Evolutionary conservation across 2,329 filamentous ascomycete species (phyloP), one percentile per base, ranked within the genome.

Genomic region (Exutisphaerella laricina): DNA sequence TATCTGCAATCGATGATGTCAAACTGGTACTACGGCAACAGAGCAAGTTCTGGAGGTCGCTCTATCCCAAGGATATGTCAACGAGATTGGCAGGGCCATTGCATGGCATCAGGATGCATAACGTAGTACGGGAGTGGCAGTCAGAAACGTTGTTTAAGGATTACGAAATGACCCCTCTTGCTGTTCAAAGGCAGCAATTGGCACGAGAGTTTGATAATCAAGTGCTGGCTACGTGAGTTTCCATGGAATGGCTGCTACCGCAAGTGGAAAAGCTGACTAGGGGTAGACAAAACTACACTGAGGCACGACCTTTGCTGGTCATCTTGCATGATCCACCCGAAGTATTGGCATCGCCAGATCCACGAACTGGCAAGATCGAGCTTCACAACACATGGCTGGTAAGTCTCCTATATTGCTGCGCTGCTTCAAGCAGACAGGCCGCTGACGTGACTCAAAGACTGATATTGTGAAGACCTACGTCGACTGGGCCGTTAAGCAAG

Each of bases 341-440:
- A 39, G 56, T 70, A 16, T 58, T 65, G 20, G 66, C 66, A 5
- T 59, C 64, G 8, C 61, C 66, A 12, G 66, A 74, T 50, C 68
- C 69, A 3, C 55, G 65, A 1, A 84, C 86, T 39, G 85, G 85
- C 41, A 78, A 75, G 25, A 66, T 94, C 4, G 85, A 92, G 53
- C 69, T 85, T 1, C 88, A 96, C 58, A 95, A 96, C 59, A 80
- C 84, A 4, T 95, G 85, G 79, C 72, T 96, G 58, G 89, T 94
- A 74, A 67, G 85, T 73, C 8, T 13, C 21, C 32, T 38, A 22
- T 37, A 45, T 51, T 49, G 36, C 49, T 53, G 49, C 54, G 54
- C 60, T 65, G 56, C 60, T 39, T 9, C 28, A 39, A 30, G 55
- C 57, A 58, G 51, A 51, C 48, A 56, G 48, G 46, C 50, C 54